phyloP scores from a whole-genome alignment of 2,329 filamentous ascomycete genomes.

The Aciculosporium take region DNA sequence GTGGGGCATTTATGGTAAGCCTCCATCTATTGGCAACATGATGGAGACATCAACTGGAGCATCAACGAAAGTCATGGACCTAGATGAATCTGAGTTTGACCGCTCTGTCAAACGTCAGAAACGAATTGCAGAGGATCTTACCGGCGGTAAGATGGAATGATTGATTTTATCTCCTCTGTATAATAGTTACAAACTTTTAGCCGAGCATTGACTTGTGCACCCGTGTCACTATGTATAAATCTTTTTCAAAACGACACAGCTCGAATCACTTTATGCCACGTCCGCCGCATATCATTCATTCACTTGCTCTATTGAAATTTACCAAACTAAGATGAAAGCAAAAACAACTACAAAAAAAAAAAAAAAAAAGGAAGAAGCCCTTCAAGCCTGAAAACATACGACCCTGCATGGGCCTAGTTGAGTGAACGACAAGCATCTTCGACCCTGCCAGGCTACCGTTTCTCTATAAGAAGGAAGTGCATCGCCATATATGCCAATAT shows the following conservation, averaged over 20 bases:
- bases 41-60: conserved; percentile 22
- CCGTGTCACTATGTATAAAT: background rate
- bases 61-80: conserved; percentile 23
- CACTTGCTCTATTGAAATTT: background rate
- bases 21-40: conserved; percentile 31
- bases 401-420: background rate
- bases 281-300: background rate
- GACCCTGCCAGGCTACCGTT: conserved; percentile 26
- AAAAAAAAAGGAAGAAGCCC: background rate
- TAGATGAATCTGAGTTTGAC: conserved; percentile 24
- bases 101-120: conserved; percentile 38
- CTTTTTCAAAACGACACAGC: background rate
- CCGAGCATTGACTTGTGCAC: background rate
- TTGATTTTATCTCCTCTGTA: background rate
- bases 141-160: conserved; percentile 39
- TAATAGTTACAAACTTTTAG: background rate
- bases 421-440: background rate
- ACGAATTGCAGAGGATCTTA: conserved; percentile 42
- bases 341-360: too few species aligned
- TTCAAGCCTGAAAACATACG: background rate
- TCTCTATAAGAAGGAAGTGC: conserved; percentile 88
- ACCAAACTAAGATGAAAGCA: background rate
- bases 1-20: conserved; percentile 36
- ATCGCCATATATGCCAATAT: conserved; percentile 81
- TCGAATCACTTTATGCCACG: background rate